Conservation (phyloP, 495 filamentous ascomycete species). For the Aspergillus sclerotiicarbonarius region DNA sequence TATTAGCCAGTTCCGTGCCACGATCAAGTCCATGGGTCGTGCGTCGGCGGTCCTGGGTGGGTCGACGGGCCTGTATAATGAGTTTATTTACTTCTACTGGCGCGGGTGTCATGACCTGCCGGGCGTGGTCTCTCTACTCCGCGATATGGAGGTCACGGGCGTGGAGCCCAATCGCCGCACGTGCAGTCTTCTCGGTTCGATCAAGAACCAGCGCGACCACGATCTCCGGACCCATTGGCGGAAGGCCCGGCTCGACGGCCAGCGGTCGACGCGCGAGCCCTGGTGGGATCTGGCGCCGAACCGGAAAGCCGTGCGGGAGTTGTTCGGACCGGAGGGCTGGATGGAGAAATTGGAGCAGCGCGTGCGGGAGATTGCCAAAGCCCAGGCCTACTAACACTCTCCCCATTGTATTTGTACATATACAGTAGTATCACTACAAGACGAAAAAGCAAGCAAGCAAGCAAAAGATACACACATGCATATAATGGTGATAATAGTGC, state of each 20-base stretch:
- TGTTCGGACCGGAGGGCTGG: conserved; percentile 32
- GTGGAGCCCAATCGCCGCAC: conserved; percentile 61
- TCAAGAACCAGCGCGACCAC: conserved; percentile 24
- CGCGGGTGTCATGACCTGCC: conserved; percentile 57
- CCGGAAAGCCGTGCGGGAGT: conserved; percentile 29
- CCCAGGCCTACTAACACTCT: no score
- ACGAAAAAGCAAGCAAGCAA: no score
- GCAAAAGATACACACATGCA: no score
- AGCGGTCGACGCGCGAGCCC: conserved; percentile 10
- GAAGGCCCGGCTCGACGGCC: background rate
- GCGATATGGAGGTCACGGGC: conserved; percentile 75
- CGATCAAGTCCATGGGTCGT: conserved; percentile 67
- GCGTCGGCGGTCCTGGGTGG: conserved; percentile 71
- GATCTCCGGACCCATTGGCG: conserved; percentile 19
- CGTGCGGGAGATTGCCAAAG: conserved; percentile 1
- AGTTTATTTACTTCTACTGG: conserved; percentile 65
- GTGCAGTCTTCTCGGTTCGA: conserved; percentile 42
- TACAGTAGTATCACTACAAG: background rate
- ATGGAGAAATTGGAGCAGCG: conserved; percentile 23
- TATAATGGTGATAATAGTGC: conserved; percentile 9
- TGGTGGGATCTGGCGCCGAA: conserved; percentile 45
- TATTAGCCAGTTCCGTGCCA: conserved; percentile 61
- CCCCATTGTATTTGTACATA: background rate
- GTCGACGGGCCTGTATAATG: conserved; percentile 72
- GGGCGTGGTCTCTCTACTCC: conserved; percentile 59